Evolutionary conservation across 2,329 filamentous ascomycete genomes (phyloP).

Genomic region (Colletotrichum sp.): DNA sequence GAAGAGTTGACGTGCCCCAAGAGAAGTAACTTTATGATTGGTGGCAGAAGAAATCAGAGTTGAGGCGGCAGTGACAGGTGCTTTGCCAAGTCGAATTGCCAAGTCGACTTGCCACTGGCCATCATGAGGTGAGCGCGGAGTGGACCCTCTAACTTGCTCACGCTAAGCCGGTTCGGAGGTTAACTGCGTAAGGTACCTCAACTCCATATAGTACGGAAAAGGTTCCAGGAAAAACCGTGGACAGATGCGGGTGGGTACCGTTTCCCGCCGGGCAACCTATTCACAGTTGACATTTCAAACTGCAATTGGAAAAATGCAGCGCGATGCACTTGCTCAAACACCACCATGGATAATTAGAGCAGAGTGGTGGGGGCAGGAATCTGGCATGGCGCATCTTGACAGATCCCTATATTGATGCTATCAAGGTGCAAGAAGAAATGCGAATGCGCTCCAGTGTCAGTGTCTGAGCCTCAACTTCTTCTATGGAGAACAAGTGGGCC

Average conservation of each 20-base stretch:
- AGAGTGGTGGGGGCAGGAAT: not conserved
- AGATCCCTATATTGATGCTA: not conserved
- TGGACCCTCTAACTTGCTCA: conserved; percentile 9
- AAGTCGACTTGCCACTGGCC: not conserved
- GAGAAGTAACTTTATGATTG: not conserved
- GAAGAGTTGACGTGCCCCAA: not conserved
- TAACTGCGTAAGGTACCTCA: not conserved
- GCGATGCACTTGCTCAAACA: not conserved
- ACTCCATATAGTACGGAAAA: not conserved
- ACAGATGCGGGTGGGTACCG: not conserved
- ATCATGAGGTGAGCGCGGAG: not conserved
- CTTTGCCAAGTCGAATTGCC: not conserved
- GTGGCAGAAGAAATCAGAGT: not conserved
- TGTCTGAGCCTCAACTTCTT: not conserved
- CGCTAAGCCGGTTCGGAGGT: not conserved
- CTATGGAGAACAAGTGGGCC: not conserved
- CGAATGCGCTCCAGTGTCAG: not conserved
- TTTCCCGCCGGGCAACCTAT: not conserved
- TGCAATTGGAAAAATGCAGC: not conserved
- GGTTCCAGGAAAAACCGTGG: not conserved
- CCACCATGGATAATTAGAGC: not conserved
- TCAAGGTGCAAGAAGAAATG: not conserved
- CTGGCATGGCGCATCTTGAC: not conserved
- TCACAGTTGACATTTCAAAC: not conserved
- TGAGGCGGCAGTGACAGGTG: not conserved